Evolutionary conservation across 306 rosid species (phyloP), one percentile per base, ranked within the genome.

Genomic region (Potentilla sterilis): DNA sequence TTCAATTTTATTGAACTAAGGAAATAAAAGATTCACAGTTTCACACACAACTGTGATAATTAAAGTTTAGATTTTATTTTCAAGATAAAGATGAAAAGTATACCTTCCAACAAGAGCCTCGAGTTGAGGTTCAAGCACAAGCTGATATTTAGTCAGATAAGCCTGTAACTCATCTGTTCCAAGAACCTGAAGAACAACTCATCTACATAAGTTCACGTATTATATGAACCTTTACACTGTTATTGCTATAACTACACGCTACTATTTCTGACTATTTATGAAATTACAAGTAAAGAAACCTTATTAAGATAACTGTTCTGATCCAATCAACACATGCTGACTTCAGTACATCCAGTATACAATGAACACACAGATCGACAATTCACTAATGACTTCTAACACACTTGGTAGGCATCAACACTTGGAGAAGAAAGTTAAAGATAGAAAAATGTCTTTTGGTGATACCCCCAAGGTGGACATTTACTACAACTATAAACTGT

Each of bases 101-200:
- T 40, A 82, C 88, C 88, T 85, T 69, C 88, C 88, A 74, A 85
- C 82, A 58, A 82, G 86, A 37, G 84, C 86, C 37, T 85, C 88
- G 4, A 85, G 84, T 57, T 82, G 88, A 69, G 86, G 84, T 75
- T 85, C 88, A 44, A 82, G 88, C 78, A 68, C 84, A 21, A 85
- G 72, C 15, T 82, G 80, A 80, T 82, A 85, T 77, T 85, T 85
- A 69, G 80, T 77, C 82, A 85, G 62, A 75, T 85, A 82, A 43
- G 80, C 84, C 65, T 85, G 77, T 66, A 85, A 77, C 14, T 85
- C 88, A 42, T 85, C 86, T 0, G 88, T 85, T 70, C 88, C 86
- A 72, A 85, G 84, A 75, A 85, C 86, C 86, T 85, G 84, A 70
- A 63, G 48, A 62, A 80, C 28, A 75, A 14, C 7, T 51, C 52